A percentile compares a stretch with the other conserved stretches of the same genome.
Conservation (phyloP, 805 yeast genomes). For the Barnettozyma vustinii region DNA sequence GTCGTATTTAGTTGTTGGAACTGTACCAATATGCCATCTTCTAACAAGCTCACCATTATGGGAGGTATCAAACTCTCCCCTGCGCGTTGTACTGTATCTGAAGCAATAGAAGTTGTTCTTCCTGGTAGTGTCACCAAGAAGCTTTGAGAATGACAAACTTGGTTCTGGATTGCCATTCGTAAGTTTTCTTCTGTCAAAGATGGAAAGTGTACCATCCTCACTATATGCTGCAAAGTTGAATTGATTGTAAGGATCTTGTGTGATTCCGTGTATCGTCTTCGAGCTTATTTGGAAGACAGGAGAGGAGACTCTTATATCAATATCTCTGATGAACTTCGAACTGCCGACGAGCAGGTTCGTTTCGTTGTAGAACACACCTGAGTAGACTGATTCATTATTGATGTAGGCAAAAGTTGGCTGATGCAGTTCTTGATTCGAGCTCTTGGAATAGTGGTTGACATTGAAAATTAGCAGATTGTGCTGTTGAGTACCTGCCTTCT, state of each 20-base stretch:
- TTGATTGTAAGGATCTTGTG: conserved; percentile 62
- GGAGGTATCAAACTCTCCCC: conserved; percentile 72
- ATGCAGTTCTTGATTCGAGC: conserved; percentile 44
- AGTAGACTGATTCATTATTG: conserved; percentile 69
- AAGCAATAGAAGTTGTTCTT: conserved; percentile 60
- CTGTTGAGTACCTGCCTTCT: conserved; percentile 36
- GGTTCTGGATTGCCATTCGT: conserved; percentile 45
- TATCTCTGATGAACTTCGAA: conserved; percentile 69
- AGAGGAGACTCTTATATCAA: conserved; percentile 61
- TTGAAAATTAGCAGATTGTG: conserved; percentile 79
- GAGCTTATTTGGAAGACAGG: conserved; percentile 74
- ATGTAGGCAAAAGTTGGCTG: conserved; percentile 53
- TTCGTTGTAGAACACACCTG: conserved; percentile 61
- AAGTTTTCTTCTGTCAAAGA: conserved; percentile 75
- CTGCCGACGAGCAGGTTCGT: conserved; percentile 66
- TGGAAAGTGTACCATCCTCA: conserved; percentile 78
- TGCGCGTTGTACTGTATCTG: conserved; percentile 57
- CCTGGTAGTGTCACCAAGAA: conserved; percentile 56
- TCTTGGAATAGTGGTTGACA: conserved; percentile 50
- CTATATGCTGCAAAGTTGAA: conserved; percentile 68
- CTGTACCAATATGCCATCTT: conserved; percentile 71
- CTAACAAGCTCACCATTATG: conserved; percentile 74
- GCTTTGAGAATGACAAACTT: conserved; percentile 51
- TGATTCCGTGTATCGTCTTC: conserved; percentile 61
- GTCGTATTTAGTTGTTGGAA: conserved; percentile 43